phyloP scores from a whole-genome alignment of 2,329 filamentous ascomycete genomes.

The Lasiodiplodia citricola region DNA sequence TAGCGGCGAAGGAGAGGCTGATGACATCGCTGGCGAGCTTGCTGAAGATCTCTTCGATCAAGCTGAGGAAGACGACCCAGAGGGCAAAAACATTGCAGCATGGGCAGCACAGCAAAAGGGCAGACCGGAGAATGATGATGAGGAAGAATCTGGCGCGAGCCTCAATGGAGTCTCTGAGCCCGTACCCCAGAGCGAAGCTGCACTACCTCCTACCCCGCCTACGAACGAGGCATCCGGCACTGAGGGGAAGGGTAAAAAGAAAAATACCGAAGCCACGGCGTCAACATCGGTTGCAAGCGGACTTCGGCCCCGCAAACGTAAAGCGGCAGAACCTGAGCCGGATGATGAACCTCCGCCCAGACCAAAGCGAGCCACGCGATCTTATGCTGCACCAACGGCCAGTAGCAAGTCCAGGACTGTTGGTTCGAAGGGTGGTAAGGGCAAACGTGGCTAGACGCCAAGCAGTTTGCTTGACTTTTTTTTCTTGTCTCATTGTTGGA shows the following conservation, averaged over 20 bases:
- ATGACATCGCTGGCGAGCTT: slow-evolving; percentile 46
- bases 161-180: neutral
- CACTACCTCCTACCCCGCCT: slow-evolving; percentile 20
- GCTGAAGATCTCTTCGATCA: slow-evolving; percentile 49
- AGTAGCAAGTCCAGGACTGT: slow-evolving; percentile 38
- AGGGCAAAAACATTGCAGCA: slow-evolving; percentile 10
- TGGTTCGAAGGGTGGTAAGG: neutral
- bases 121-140: slow-evolving; percentile 28
- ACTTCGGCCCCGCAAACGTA: slow-evolving; percentile 41
- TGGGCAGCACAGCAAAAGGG: slow-evolving; percentile 28
- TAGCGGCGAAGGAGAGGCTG: slow-evolving; percentile 40
- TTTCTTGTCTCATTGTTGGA: slow-evolving; percentile 3
- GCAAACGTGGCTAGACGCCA: slow-evolving; percentile 3
- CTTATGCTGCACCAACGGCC: slow-evolving; percentile 44
- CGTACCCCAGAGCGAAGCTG: slow-evolving; percentile 7
- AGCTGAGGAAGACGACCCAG: slow-evolving; percentile 31
- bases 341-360: slow-evolving; percentile 30
- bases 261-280: slow-evolving; percentile 7
- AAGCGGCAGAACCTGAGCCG: slow-evolving; percentile 34
- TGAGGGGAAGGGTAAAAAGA: slow-evolving; percentile 24
- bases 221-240: slow-evolving; percentile 3
- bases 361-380: slow-evolving; percentile 38
- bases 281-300: neutral
- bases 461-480: neutral
- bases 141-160: neutral